Evolutionary conservation across 192 early-diverging fungal genomes (phyloP), one percentile per base, ranked within the genome.

Genomic region (Entomortierella chlamydospora): DNA sequence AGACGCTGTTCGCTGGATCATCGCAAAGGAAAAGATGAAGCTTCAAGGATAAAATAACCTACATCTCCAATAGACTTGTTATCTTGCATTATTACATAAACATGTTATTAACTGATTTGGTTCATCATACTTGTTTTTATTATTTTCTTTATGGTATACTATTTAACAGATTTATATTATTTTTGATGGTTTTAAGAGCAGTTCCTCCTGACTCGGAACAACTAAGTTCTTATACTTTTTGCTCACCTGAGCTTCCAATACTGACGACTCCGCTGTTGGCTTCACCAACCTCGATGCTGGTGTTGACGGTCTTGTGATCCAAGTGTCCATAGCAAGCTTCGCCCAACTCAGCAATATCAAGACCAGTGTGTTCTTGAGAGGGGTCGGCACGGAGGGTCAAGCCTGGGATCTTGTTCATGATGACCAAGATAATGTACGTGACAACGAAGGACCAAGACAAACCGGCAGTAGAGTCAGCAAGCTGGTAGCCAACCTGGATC

Each of bases 311-410:
- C 51, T 86, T 71, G n/a, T 84, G 77, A 33, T 84, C 74, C 10
- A 86, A 73, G 15, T 86, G 85, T 18, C 82, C 86, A 37, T 88
- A 88, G 37, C 81, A 81, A 13, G 74, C 45, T 78, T 95, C 95
- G 49, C 96, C 95, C 80, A 97, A 89, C 81, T 97, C 93, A 23
- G 94, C 83, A 17, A 91, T 62, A 76, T 98, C 95, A 31, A 92
- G 70, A 50, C 96, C 96, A 0, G 84, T 61, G 31, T 88, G 80
- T 79, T 91, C 90, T 61, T 88, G 87, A 45, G 87, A 88, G 31
- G 89, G 84, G 62, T 93, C 84, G 22, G 93, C 87, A 60, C 97
- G 94, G 57, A 98, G 76, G 47, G 81, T 86, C 56, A 97, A 84
- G 0, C 90, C 92, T 8, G 95, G 94, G 58, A 97, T 92, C 29